Evolutionary conservation across 2,329 filamentous ascomycete species (phyloP), one percentile per base, ranked within the genome.

Genomic region (Beauveria scarabaeidicola): DNA sequence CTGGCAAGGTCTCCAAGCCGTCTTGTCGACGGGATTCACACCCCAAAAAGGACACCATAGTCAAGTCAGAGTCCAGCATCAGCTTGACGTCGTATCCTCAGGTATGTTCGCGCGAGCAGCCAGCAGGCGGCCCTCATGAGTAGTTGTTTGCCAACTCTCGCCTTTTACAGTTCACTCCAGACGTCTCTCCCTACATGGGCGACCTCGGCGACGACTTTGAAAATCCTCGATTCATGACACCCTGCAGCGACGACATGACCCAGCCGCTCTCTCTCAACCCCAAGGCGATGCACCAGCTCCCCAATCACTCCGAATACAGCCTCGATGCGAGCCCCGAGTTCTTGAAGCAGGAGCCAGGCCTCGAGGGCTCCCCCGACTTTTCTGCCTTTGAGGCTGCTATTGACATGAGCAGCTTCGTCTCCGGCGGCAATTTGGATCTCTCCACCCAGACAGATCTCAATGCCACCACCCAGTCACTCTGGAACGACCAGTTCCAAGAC

Each of bases 171-270:
- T 75, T 71, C 62, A 73, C 70, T 15, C 71, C 74, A 10, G 75
- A 75, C 21, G 73, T 71, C 48, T 73, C 73, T 5, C 72, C 71
- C 23, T 73, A 73, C 69, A 61, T 71, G 57, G 62, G 69, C 60
- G 70, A 75, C 61, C 69, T 70, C 63, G 63, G 63, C 50, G 69
- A 73, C 51, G 72, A 74, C 54, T 71, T 74, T 43, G 60, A 61
- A 41, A 69, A 69, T 17, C 64, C 71, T 60, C 71, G 77, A 13
- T 75, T 82, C 29, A 75, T 82, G 61, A 83, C 81, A 0, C 81
- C 81, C 1, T 79, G 75, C 69, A 82, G 80, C 69, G 81, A 84
- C 59, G 80, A 82, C 64, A 70, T 72, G 69, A 41, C 66, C 1
- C 65, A 68, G 6, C 57, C 61, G 8, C 61, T 68, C n/a, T 63